Evolutionary conservation across 108 stramenopile species (phyloP), one percentile per base, ranked within the genome.

Genomic region (Skeletonema costatum): DNA sequence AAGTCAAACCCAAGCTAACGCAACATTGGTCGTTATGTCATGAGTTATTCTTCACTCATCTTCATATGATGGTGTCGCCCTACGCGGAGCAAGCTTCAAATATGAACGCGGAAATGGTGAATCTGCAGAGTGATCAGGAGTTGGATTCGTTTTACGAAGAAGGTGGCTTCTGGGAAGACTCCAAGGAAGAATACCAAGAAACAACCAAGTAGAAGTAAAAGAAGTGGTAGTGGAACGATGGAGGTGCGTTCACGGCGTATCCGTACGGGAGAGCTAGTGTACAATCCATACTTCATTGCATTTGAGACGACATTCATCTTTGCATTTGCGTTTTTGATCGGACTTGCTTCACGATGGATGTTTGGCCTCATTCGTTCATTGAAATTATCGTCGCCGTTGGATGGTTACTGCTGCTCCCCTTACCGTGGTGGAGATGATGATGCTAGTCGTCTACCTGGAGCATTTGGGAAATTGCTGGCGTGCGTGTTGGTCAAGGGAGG

Each of bases 401-500:
- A 35, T 42, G 80, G 80, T 21, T 21, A 39, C 30, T 81, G 80
- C 69, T 81, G 80, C 46, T 81, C 80, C 53, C 69, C 73, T 1
- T 81, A 70, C 36, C 46, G 63, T 31, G 74, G 74, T 32, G 29
- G 51, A 38, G 73, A 74, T 14, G 56, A 69, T 58, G 69, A 73
- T 29, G 72, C 62, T 35, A 64, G 29, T 21, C 61, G 72, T 3
- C 33, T 44, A 17, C 35, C 66, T 36, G 71, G 62, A 56, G 70
- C 80, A 17, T 81, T 81, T 66, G 80, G 75, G 35, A 73, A 56
- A 13, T 74, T 81, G 32, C 65, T 81, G 64, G 73, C 80, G 8
- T 81, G 80, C 32, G 73, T 81, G 7, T 58, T 81, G 74, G 74
- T 81, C 32, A 81, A 81, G 21, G 63, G 53, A n/a, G 70, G 71